Evolutionary conservation across 208 protist genomes (phyloP), one percentile per base, ranked within the genome.

Genomic region (Herpetomonas muscarum): DNA sequence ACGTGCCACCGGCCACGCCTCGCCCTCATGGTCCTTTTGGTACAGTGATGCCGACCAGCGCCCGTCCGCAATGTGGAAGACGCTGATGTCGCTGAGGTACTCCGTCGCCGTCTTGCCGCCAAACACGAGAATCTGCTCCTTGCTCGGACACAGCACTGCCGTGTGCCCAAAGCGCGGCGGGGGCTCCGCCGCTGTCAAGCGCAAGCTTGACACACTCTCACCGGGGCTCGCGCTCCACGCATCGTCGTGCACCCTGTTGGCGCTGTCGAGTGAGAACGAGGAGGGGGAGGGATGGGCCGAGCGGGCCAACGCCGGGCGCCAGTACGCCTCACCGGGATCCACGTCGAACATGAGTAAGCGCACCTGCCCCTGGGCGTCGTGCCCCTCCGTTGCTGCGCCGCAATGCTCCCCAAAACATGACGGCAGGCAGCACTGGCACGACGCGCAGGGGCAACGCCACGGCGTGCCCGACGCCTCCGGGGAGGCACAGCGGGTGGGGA

Each of bases 141-240:
- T 46, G 25, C 63, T 59, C n/a, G 55, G 53, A 47, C 73, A 77
- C 9, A 79, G 60, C 6, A 87, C 76, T 1, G 80, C 76, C 0
- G 74, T 85, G 75, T 89, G 81, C 1, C 81, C 81, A 54, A 89
- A 89, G 22, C 81, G 77, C 19, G 70, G 41, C 0, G 52, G 41
- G 12, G 81, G 78, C 32, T 45, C 21, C 19, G 53, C 36, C 21
- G 37, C 37, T 31, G 6, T 32, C 10, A 19, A 17, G 17, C 1
- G 17, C 21, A 39, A 32, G 21, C 17, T 50, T 22, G 48, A 7
- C 15, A 15, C 34, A 15, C 10, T 15, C 34, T 39, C 34, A 15
- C 7, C 34, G 15, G 34, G 34, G 34, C 15, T 39, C 34, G 10
- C 10, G 10, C 34, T 15, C 34, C 7, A 17, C 41, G 5, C 41